Conservation (phyloP, 2,329 filamentous ascomycete species). For the Orbilia oligospora region DNA sequence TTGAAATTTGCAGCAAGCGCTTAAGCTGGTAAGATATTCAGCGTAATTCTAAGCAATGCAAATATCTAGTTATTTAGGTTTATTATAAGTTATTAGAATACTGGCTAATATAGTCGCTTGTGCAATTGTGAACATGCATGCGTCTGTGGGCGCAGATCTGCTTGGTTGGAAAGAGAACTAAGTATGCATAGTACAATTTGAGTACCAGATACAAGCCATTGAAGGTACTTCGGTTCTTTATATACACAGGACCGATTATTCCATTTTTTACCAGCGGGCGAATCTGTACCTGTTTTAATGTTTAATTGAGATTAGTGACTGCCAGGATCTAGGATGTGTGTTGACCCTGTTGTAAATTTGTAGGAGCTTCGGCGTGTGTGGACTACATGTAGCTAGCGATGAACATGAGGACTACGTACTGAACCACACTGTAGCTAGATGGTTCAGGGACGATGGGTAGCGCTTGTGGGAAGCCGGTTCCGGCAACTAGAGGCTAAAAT, state of each 20-base stretch:
- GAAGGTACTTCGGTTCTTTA: too few relatives aligned
- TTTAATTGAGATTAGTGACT: not conserved
- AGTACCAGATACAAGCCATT: too few relatives aligned
- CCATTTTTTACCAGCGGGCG: too few relatives aligned
- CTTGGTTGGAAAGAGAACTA: too few relatives aligned
- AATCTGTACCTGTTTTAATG: too few relatives aligned
- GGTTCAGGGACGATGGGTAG: not conserved
- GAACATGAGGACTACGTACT: not conserved
- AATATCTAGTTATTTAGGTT: not conserved
- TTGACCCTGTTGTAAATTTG: slow-evolving; percentile 16
- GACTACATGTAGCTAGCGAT: not conserved
- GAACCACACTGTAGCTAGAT: not conserved
- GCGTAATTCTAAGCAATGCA: not conserved
- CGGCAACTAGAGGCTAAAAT: not conserved
- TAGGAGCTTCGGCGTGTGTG: not conserved
- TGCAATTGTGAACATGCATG: too few relatives aligned
- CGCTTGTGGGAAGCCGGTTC: not conserved
- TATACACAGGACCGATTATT: too few relatives aligned
- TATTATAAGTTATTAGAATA: not conserved
- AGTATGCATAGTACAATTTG: too few relatives aligned
- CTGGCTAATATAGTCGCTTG: too few relatives aligned
- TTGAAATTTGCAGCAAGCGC: not conserved
- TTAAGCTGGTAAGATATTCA: not conserved
- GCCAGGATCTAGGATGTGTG: not conserved
- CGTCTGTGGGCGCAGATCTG: too few relatives aligned